Evolutionary conservation across 495 filamentous ascomycete species (phyloP).

Genomic region (Aspergillus biplanus): DNA sequence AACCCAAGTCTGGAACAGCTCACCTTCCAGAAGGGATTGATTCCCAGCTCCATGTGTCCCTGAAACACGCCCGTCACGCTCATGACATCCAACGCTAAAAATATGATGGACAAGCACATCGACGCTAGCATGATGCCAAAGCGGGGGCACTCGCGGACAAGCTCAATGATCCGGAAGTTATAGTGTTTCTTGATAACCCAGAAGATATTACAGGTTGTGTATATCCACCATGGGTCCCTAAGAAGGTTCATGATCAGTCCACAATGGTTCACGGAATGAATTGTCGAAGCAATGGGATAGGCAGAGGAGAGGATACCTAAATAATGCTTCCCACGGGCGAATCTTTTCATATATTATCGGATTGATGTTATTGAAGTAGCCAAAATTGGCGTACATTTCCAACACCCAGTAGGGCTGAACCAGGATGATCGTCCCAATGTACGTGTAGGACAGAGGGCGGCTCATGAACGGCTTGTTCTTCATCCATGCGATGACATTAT

Average conservation of each 20-base stretch:
- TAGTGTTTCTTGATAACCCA: constrained; percentile 59
- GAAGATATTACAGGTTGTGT: constrained; percentile 53
- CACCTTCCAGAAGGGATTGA: constrained; percentile 50
- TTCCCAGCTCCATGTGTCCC: constrained; percentile 27
- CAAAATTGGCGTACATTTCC: constrained; percentile 54
- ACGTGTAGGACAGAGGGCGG: constrained; percentile 35
- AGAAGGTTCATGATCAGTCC: not conserved
- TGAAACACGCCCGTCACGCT: constrained; percentile 37
- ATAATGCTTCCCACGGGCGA: constrained; percentile 55
- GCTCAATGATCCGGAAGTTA: constrained; percentile 49
- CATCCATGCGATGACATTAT: constrained; percentile 56
- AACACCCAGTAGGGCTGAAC: constrained; percentile 51
- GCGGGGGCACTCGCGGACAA: constrained; percentile 55
- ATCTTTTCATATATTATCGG: constrained; percentile 49
- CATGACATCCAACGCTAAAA: constrained; percentile 54
- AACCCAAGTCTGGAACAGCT: not conserved
- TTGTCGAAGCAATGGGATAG: not conserved
- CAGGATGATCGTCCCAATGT: constrained; percentile 44
- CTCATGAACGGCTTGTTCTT: constrained; percentile 51
- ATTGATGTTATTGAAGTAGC: constrained; percentile 55
- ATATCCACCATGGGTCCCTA: constrained; percentile 66
- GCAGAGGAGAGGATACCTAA: constrained; percentile 32
- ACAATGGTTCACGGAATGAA: not conserved
- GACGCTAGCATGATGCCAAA: constrained; percentile 59
- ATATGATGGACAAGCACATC: constrained; percentile 58